Base-by-base conservation (phyloP, 2,329 filamentous ascomycete genomes). In the Penicillium sp. region DNA sequence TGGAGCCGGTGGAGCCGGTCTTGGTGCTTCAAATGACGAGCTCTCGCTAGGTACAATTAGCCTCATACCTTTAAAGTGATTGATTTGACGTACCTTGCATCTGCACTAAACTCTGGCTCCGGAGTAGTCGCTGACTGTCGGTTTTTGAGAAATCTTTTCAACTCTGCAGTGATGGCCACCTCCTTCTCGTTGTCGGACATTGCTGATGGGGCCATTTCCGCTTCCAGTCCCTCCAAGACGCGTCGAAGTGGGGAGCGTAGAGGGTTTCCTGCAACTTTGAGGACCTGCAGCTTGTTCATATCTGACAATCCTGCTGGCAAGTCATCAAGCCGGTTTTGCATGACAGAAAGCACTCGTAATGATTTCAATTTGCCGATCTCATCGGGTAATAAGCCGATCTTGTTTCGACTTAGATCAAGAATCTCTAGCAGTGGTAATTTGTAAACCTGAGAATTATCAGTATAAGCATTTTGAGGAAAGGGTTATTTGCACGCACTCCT, bases 261-360 rank as follows among this genome's bases (percentile, higher is more conserved):
- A 8, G 90, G 90, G 65, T 97, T 97, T 44, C 91, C 91, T 55
- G 93, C 89, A 33, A 97, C 85, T 73, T 96, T 96, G 54, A 97
- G 81, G 62, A 95, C 89, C 69, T 93, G 90, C 56, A 97, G 77
- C 53, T 91, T 94, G 54, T 83, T 87, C 89, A 97, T 96, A 61
- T 96, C 92, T 52, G 90, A 91, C 22, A 97, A 77, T 61, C 90
- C 92, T 6, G 89, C 77, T 1, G 93, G 93, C 18, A 97, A 78
- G 63, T 92, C 88, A 60, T 90, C 87, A 64, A 97, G 90, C 56
- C 88, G 85, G 71, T 97, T 97, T 69, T 89, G 90, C 63, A 90
- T 89, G 33, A 97, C 83, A 2, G 92, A 92, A 52, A 97, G 80
- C 15, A 97, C 92, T 69, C 96, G 95, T 60, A 97, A 79, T 1